These are phyloP conservation scores for Buddleja alternifolia DNA, from an alignment of 257 asterid genomes.

Conservation along the genomic window DNA sequence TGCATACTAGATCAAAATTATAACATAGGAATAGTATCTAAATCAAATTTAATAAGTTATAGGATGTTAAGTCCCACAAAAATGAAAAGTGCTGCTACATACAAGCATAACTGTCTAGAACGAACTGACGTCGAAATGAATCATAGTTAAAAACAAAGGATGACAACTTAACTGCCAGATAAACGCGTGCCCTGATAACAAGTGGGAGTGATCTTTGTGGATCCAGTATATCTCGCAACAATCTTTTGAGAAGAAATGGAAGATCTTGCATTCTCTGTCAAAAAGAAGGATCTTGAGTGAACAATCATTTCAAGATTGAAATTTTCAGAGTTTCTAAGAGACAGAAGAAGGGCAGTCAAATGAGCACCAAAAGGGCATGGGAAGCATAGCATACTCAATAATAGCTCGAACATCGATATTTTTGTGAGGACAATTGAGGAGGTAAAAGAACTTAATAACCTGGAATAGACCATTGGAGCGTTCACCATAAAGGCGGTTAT, in stretches of 20 bases:
- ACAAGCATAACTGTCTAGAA: too few relatives aligned
- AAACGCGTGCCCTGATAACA: slow-evolving; percentile 78
- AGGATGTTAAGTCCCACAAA: too few relatives aligned
- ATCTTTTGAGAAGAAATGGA: slow-evolving; percentile 90
- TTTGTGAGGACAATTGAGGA: not conserved
- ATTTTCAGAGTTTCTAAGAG: not conserved
- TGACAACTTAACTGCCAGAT: slow-evolving; percentile 83
- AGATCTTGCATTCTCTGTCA: slow-evolving; percentile 93
- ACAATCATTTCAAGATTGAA: slow-evolving; percentile 21
- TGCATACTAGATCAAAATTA: not conserved
- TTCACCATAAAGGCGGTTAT: slow-evolving; percentile 77
- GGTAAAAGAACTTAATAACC: slow-evolving; percentile 46
- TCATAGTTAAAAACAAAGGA: too few relatives aligned
- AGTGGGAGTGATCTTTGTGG: slow-evolving; percentile 92
- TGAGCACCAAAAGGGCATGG: not conserved
- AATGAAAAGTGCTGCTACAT: too few relatives aligned
- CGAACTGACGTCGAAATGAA: too few relatives aligned
- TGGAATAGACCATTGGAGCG: slow-evolving; percentile 59
- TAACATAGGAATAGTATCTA: too few relatives aligned
- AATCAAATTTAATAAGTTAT: too few relatives aligned
- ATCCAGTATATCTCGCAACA: slow-evolving; percentile 74
- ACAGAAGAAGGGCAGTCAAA: not conserved
- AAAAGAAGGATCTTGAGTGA: slow-evolving; percentile 28
- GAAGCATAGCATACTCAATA: slow-evolving; percentile 5
- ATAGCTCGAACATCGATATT: slow-evolving; percentile 10